Evolutionary conservation across 108 stramenopile species (phyloP).

Genomic region (Schizochytrium sp.): DNA sequence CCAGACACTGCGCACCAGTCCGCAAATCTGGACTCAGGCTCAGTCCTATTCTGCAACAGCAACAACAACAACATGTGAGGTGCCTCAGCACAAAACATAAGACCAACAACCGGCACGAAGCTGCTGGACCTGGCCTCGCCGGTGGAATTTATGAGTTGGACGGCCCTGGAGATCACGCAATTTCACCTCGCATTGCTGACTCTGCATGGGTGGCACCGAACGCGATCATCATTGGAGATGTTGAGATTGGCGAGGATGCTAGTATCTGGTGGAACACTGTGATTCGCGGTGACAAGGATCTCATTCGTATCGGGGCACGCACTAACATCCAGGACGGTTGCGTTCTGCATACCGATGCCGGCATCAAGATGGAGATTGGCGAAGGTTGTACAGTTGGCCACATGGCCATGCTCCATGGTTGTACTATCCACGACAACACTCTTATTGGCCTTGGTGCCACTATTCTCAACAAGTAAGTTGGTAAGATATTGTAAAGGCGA

Average conservation of each 20-base stretch:
- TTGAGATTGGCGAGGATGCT: constrained; percentile 67
- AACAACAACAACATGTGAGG: neutral
- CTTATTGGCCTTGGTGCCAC: constrained; percentile 75
- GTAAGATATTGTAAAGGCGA: neutral
- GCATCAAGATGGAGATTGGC: constrained; percentile 71
- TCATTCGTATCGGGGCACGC: constrained; percentile 70
- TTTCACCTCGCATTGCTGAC: constrained; percentile 64
- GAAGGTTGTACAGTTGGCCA: constrained; percentile 74
- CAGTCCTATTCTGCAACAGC: too few species aligned
- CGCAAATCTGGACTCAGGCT: too few species aligned
- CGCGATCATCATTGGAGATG: constrained; percentile 75
- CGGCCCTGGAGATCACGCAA: neutral
- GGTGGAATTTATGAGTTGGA: neutral
- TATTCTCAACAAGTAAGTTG: constrained; percentile 66
- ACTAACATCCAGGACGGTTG: constrained; percentile 77
- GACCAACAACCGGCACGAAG: neutral
- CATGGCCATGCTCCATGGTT: constrained; percentile 74
- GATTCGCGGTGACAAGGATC: constrained; percentile 75
- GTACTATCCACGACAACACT: constrained; percentile 70
- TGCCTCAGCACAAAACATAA: neutral
- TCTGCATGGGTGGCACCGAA: constrained; percentile 77
- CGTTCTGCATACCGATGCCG: constrained; percentile 71
- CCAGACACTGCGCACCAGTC: too few species aligned
- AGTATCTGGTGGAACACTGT: constrained; percentile 76
- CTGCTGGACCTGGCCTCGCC: neutral